Conservation (phyloP, 257 asterid species). For the Nicotiana sylvestris region DNA sequence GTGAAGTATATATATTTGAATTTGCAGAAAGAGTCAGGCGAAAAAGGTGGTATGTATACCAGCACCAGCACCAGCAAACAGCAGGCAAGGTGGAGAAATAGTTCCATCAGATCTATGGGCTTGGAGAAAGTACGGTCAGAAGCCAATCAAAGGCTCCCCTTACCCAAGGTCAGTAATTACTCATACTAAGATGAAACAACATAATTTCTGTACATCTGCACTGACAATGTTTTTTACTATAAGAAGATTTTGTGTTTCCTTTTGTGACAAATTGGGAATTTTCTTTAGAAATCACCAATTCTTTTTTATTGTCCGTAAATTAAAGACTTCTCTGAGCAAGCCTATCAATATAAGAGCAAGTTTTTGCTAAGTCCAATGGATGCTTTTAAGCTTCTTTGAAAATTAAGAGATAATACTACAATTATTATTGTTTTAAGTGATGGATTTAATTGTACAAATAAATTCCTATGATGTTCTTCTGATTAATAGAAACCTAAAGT, state of each 20-base stretch:
- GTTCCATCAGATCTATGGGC: conserved; percentile 99
- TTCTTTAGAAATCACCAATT: not conserved
- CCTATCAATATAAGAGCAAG: not conserved
- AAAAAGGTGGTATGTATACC: conserved; percentile 94
- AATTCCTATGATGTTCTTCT: not conserved
- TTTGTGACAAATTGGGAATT: not conserved
- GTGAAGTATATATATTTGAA: not conserved
- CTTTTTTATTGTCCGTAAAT: not conserved
- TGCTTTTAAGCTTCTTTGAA: not conserved
- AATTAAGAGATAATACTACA: not conserved
- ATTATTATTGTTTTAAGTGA: not conserved
- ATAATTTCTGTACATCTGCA: not conserved
- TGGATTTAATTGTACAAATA: not conserved
- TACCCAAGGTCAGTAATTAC: conserved; percentile 59
- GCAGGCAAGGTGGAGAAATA: conserved; percentile 78
- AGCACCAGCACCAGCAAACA: conserved; percentile 84
- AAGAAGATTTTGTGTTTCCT: not conserved
- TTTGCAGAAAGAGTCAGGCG: conserved; percentile 73
- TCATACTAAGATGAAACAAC: not conserved
- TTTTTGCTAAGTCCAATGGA: not conserved
- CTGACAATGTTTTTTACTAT: not conserved
- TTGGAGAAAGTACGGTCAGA: conserved; percentile 97
- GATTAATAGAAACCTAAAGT: not conserved
- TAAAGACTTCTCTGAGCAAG: not conserved
- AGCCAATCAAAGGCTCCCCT: conserved; percentile 97